Evolutionary conservation across 1,284 basidiomycete species (phyloP), one percentile per base, ranked within the genome.

Genomic region (Fistulinella cinereoalba): DNA sequence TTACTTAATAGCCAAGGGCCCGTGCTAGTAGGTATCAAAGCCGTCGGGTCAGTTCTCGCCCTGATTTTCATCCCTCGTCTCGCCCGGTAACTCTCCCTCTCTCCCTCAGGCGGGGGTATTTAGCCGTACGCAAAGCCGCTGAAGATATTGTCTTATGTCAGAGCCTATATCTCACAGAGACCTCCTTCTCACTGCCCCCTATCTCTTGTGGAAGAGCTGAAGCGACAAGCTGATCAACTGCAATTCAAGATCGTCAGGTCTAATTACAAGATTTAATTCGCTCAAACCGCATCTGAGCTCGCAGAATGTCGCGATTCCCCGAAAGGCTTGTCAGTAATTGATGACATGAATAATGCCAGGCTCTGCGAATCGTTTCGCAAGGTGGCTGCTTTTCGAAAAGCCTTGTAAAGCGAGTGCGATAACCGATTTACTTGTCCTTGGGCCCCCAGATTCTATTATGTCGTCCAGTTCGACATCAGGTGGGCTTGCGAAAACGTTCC

Each of bases 391-490:
- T 24, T 43, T 41, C 4, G 47, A 54, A 3, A 39, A 29, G 4
- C 54, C 50, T n/a, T 55, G 51, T 15, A 54, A 47, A 33, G 43
- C 22, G 15, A 52, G 37, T 21, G 38, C 25, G 24, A 11, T 38
- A 15, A 34, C 49, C 27, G 11, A 51, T 32, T 31, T 60, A 8
- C 23, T 63, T 13, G 42, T 57, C 4, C 61, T 55, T 6, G 61
- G 59, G 21, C 16, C 63, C 2, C 59, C 58, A n/a, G 43, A 46
- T 37, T 47, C n/a, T 28, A 29, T 60, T 3, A 32, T 34, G 2
- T 10, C 31, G 6, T 56, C 59, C 16, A 62, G 57, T 27, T 48
- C 52, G 3, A 60, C 54, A 4, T 60, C 58, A 2, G 49, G 60
- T 9, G 33, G 45, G 7, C 22, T 31, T n/a, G 5, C 43, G 4